phyloP scores from a whole-genome alignment of 139 green algal genomes.

The Coccomyxa sp. region DNA sequence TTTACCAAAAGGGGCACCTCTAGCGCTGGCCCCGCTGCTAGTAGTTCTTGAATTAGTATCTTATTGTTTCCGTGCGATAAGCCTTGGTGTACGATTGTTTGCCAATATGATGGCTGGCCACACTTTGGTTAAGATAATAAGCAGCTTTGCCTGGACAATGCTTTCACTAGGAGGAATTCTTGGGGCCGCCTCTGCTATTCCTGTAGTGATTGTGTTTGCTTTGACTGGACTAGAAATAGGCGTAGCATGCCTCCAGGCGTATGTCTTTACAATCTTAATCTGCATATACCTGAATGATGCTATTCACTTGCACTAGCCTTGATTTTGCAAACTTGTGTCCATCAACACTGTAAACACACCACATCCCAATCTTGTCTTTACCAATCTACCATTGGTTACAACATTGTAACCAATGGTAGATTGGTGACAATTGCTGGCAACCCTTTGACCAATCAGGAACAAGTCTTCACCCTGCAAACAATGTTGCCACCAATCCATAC shows the following conservation, averaged over 20 bases:
- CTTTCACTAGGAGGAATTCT: conserved; percentile 53
- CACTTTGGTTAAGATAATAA: conserved; percentile 64
- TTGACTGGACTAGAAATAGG: conserved; percentile 53
- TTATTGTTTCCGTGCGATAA: conserved; percentile 57
- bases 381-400: too few relatives aligned
- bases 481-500: too few relatives aligned
- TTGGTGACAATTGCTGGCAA: too few relatives aligned
- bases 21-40: conserved; percentile 53
- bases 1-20: conserved; percentile 55
- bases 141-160: conserved; percentile 69
- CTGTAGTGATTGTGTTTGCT: conserved; percentile 52
- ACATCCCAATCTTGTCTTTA: too few relatives aligned
- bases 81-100: conserved; percentile 59
- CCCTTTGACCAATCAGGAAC: too few relatives aligned
- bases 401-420: too few relatives aligned
- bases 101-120: conserved; percentile 71
- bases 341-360: too few relatives aligned
- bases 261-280: conserved; percentile 60
- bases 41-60: conserved; percentile 59
- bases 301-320: conserved; percentile 42
- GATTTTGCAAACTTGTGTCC: not conserved
- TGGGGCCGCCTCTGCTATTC: conserved; percentile 30
- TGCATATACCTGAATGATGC: conserved; percentile 64
- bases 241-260: conserved; percentile 55
- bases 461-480: too few relatives aligned